These are phyloP conservation scores for Ananas comosus DNA, from an alignment of 176 grass and related monocot species.

Conservation along the genomic window DNA sequence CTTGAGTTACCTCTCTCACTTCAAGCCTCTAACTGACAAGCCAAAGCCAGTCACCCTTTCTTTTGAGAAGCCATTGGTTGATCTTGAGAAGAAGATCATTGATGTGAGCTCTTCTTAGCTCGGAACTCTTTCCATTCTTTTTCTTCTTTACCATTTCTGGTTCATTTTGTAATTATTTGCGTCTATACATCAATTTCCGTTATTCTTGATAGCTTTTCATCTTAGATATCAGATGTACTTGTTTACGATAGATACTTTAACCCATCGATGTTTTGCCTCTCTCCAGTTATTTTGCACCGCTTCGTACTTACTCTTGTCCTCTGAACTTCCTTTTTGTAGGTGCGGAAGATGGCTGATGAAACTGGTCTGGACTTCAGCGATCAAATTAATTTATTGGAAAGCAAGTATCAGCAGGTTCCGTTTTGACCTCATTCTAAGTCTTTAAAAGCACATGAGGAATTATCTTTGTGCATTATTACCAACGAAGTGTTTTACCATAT, in stretches of 20 bases:
- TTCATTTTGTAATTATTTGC: too few relatives aligned
- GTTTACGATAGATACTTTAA: too few relatives aligned
- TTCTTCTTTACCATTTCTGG: too few relatives aligned
- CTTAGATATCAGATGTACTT: too few relatives aligned
- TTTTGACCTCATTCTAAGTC: not conserved
- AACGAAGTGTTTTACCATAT: too few relatives aligned
- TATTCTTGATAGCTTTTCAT: too few relatives aligned
- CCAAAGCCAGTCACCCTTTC: not conserved
- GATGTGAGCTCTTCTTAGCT: not conserved
- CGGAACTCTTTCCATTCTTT: too few relatives aligned
- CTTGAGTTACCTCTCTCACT: not conserved
- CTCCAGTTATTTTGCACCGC: too few relatives aligned
- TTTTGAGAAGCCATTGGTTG: conserved; percentile 2
- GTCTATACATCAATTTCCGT: too few relatives aligned
- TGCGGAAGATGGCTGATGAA: conserved; percentile 25
- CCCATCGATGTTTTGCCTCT: too few relatives aligned
- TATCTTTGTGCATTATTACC: too few relatives aligned
- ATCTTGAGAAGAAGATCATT: conserved; percentile 4
- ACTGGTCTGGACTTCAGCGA: conserved; percentile 30
- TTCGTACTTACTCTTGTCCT: not conserved
- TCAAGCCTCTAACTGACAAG: not conserved
- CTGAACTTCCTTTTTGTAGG: not conserved
- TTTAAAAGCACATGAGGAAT: not conserved
- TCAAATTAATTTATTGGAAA: conserved; percentile 31
- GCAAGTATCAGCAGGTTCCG: conserved; percentile 33